Conservation (phyloP, 305 asterid species). For the Euphrasia arctica region DNA sequence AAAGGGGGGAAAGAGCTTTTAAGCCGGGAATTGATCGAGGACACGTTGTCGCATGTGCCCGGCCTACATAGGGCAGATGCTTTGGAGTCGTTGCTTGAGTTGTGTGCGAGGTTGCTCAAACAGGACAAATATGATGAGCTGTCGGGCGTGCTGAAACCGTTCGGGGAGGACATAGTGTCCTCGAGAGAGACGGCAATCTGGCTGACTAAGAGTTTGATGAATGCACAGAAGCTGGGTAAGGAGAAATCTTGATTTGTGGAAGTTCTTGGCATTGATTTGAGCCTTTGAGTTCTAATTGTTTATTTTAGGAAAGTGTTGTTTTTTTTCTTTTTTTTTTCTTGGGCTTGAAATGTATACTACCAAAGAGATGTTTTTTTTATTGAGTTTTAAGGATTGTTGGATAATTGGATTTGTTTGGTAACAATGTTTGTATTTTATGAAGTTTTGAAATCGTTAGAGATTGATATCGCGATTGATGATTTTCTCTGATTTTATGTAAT, state of each 20-base stretch:
- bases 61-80: conserved; percentile 62
- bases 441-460: no score
- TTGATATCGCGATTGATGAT: no score
- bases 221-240: conserved; percentile 60
- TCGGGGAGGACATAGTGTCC: conserved; percentile 88
- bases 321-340: background rate
- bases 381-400: conserved; percentile 23
- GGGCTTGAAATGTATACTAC: conserved; percentile 28
- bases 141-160: conserved; percentile 81
- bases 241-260: conserved; percentile 36
- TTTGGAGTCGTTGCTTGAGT: conserved; percentile 89
- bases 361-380: conserved; percentile 18
- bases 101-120: conserved; percentile 85
- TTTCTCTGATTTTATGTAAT: no score
- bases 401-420: conserved; percentile 7
- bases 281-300: conserved; percentile 1
- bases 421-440: no score
- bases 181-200: conserved; percentile 97
- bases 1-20: background rate
- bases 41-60: conserved; percentile 1
- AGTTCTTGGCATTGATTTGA: conserved; percentile 16
- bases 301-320: conserved; percentile 7
- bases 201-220: conserved; percentile 82
- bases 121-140: conserved; percentile 91
- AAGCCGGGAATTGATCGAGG: background rate